Evolutionary conservation across 768 basidiomycete genomes (phyloP).

Genomic region (Mycena vitilis): DNA sequence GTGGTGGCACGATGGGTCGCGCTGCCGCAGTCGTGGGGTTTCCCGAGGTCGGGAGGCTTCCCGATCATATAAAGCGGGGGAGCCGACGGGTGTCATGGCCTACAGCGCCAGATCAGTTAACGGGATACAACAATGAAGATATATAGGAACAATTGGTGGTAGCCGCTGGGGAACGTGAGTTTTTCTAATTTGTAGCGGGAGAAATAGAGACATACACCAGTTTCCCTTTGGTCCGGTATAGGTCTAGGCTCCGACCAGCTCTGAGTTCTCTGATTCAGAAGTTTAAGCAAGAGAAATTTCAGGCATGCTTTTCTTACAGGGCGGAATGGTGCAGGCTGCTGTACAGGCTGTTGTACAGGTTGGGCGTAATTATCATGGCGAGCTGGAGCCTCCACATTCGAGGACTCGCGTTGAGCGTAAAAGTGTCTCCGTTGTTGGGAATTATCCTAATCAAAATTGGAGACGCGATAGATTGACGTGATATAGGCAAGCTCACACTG

Average conservation of each 20-base stretch:
- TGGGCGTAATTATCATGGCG: neutral
- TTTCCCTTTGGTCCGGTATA: conserved; percentile 6
- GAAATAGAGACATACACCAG: conserved; percentile 15
- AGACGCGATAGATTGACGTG: neutral
- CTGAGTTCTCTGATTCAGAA: conserved; percentile 9
- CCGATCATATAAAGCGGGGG: conserved; percentile 23
- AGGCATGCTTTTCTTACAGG: neutral
- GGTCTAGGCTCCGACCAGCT: conserved; percentile 31
- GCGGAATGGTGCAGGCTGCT: conserved; percentile 3
- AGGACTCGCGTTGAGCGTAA: conserved; percentile 15
- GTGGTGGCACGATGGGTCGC: conserved; percentile 20
- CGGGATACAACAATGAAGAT: neutral
- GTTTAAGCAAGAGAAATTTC: neutral
- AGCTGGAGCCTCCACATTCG: conserved; percentile 5
- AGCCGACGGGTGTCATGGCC: conserved; percentile 28
- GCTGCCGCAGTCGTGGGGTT: neutral
- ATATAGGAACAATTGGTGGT: conserved; percentile 23
- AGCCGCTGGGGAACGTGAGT: conserved; percentile 19
- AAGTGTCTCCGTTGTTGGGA: conserved; percentile 13
- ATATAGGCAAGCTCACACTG: conserved; percentile 11
- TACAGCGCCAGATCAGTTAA: neutral
- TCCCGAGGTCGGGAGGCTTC: conserved; percentile 17
- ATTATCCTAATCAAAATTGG: conserved; percentile 3
- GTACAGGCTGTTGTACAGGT: conserved; percentile 1
- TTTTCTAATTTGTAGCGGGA: neutral